Percentiles rank a stretch among this genome's conserved stretches.
Conservation (phyloP, 257 asterid genomes). For the Linaria vulgaris region DNA sequence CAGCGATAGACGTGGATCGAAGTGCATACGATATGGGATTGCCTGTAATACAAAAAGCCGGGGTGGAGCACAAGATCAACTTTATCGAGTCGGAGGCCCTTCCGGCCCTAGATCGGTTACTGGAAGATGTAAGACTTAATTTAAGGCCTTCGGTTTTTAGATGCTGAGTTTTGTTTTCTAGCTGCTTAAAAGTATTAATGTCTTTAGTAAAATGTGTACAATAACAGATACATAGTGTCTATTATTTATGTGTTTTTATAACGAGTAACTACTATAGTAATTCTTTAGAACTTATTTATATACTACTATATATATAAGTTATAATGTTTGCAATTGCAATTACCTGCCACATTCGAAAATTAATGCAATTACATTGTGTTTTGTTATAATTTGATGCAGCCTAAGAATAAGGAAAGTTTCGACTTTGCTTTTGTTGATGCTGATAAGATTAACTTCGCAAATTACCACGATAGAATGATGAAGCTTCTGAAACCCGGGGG, state of each 20-base stretch:
- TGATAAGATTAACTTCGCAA: conserved; percentile 34
- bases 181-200: no score
- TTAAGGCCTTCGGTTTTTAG: no score
- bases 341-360: no score
- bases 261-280: no score
- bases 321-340: background rate
- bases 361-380: no score
- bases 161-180: no score
- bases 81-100: conserved; percentile 40
- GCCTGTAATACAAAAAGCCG: conserved; percentile 38
- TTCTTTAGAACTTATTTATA: no score
- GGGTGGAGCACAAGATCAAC: conserved; percentile 42
- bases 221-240: no score
- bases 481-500: conserved; percentile 38
- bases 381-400: conserved; percentile 31
- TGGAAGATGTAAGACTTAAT: conserved; percentile 22
- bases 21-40: conserved; percentile 37
- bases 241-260: no score
- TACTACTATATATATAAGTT: no score
- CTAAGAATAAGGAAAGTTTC: conserved; percentile 28
- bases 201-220: no score
- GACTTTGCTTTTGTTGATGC: conserved; percentile 46
- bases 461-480: no score
- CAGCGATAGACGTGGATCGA: conserved; percentile 36
- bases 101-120: conserved; percentile 35